phyloP scores from a whole-genome alignment of 2,329 filamentous ascomycete species.

The Aureobasidium sp. region DNA sequence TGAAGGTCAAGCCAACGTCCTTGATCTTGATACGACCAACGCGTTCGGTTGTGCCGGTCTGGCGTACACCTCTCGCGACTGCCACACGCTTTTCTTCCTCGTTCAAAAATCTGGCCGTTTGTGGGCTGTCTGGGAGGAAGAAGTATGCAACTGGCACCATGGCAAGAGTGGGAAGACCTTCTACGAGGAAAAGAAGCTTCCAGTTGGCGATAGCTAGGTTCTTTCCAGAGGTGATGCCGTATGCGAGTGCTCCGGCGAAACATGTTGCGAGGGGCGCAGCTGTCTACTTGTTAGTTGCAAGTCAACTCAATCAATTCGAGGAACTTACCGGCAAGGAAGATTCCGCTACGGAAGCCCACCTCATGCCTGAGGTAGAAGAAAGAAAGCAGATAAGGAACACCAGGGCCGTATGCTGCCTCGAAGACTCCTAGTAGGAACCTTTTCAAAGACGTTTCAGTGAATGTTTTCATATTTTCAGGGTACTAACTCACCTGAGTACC shows the following conservation, averaged over 20 bases:
- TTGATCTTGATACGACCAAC: slow-evolving; percentile 37
- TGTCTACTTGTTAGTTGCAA: background rate
- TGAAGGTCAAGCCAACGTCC: slow-evolving; percentile 44
- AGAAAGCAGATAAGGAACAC: slow-evolving; percentile 45
- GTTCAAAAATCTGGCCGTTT: slow-evolving; percentile 47
- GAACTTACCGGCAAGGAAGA: slow-evolving; percentile 38
- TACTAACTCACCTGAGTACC: slow-evolving; percentile 25
- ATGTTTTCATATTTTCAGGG: too few species aligned
- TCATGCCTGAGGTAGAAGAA: slow-evolving; percentile 55
- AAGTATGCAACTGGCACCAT: slow-evolving; percentile 51
- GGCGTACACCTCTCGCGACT: slow-evolving; percentile 44
- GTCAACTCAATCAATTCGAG: too few species aligned
- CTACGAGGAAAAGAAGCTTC: slow-evolving; percentile 56
- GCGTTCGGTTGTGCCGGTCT: slow-evolving; percentile 39
- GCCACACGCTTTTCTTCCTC: slow-evolving; percentile 54
- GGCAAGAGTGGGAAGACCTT: slow-evolving; percentile 54
- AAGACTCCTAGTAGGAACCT: slow-evolving; percentile 49
- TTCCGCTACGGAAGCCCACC: slow-evolving; percentile 49
- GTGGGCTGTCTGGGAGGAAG: slow-evolving; percentile 45
- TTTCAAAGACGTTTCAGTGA: background rate
- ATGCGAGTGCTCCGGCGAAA: slow-evolving; percentile 63
- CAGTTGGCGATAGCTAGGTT: slow-evolving; percentile 52
- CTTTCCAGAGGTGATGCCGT: slow-evolving; percentile 55
- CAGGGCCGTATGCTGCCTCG: slow-evolving; percentile 42
- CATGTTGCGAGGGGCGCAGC: slow-evolving; percentile 66